phyloP scores from a whole-genome alignment of 257 asterid species.

The Salvia rosmarinus region DNA sequence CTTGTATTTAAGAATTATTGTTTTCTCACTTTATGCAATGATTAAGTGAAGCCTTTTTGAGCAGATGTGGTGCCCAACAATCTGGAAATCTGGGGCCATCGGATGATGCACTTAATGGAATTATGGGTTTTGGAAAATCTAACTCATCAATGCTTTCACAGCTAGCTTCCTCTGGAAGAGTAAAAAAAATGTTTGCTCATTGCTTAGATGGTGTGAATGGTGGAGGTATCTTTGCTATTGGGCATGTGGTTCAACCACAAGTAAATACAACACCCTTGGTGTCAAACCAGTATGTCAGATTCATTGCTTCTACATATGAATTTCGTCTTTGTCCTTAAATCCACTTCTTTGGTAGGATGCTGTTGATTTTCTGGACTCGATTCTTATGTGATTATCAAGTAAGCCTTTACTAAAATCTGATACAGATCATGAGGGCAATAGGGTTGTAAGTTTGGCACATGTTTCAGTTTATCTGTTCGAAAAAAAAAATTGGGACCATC shows the following conservation, averaged over 20 bases:
- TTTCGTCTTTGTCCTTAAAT: slow-evolving; percentile 13
- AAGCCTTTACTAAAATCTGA: slow-evolving; percentile 21
- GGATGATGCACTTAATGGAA: slow-evolving; percentile 97
- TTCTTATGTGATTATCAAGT: slow-evolving; percentile 23
- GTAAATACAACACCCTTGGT: slow-evolving; percentile 89
- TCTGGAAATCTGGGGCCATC: slow-evolving; percentile 76
- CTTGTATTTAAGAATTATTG: slow-evolving; percentile 13
- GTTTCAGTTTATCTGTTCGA: neutral
- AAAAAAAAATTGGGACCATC: too few relatives aligned
- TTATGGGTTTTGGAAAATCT: slow-evolving; percentile 94
- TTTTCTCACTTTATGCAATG: slow-evolving; percentile 7
- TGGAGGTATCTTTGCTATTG: slow-evolving; percentile 99
- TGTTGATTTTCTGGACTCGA: slow-evolving; percentile 26
- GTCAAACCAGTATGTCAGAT: slow-evolving; percentile 73
- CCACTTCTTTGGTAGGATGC: slow-evolving; percentile 20
- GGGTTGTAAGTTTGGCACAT: slow-evolving; percentile 18
- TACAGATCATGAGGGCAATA: slow-evolving; percentile 23
- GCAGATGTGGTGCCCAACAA: slow-evolving; percentile 94
- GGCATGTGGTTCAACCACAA: slow-evolving; percentile 97
- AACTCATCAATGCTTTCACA: slow-evolving; percentile 96
- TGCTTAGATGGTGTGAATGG: slow-evolving; percentile 97
- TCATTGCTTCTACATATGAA: slow-evolving; percentile 29
- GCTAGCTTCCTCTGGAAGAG: slow-evolving; percentile 88
- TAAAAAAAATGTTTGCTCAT: slow-evolving; percentile 97
- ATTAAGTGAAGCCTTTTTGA: slow-evolving; percentile 32